phyloP scores from a whole-genome alignment of 78 protist genomes.

The Dictyostelium intermedium region DNA sequence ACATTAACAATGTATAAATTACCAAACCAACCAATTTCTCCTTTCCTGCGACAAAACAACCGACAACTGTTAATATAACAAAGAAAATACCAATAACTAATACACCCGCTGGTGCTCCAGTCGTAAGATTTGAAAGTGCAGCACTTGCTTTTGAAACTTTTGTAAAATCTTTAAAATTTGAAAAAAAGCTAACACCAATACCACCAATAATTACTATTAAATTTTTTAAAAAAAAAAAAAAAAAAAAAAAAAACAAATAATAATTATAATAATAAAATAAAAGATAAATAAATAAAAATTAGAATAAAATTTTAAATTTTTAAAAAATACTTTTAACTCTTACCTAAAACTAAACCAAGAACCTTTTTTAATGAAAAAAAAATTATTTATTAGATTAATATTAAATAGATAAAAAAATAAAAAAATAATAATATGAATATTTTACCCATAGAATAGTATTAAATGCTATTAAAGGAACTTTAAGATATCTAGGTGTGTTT shows the following conservation, averaged over 20 bases:
- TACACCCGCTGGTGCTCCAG: conserved; percentile 33
- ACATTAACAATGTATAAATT: conserved; percentile 59
- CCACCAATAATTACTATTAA: conserved; percentile 43
- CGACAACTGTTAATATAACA: conserved; percentile 33
- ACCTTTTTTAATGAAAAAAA: background rate
- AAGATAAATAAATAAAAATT: background rate
- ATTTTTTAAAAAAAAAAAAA: background rate
- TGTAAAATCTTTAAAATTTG: conserved; percentile 18
- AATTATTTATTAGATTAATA: too few species aligned
- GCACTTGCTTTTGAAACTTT: background rate
- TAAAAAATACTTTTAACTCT: background rate
- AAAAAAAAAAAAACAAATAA: background rate
- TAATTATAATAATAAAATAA: background rate
- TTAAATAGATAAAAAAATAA: background rate
- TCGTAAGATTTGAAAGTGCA: background rate
- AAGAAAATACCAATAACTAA: conserved; percentile 72
- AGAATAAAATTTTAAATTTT: background rate
- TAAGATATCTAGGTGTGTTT: conserved; percentile 50
- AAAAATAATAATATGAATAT: background rate
- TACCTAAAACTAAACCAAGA: background rate
- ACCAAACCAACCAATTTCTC: conserved; percentile 62
- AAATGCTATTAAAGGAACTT: conserved; percentile 46
- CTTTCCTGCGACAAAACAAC: conserved; percentile 47
- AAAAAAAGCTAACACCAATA: conserved; percentile 15
- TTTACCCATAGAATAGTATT: conserved; percentile 68